These are phyloP conservation scores for Entonaema liquescens DNA, from an alignment of 495 filamentous ascomycete genomes.

Conservation along the genomic window DNA sequence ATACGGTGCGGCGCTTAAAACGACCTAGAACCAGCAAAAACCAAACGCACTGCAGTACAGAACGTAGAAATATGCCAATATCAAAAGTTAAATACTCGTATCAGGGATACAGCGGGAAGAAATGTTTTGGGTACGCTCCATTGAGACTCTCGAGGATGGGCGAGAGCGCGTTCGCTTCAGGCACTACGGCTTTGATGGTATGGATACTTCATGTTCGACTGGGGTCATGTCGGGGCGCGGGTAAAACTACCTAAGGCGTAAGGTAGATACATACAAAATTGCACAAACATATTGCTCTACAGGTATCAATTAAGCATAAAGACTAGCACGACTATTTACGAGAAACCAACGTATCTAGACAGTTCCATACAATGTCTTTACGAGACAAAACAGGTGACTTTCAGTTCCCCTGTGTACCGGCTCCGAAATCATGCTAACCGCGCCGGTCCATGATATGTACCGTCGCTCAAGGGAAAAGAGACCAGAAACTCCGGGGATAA, in stretches of 20 bases:
- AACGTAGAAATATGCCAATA: neutral
- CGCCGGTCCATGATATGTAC: conserved; percentile 7
- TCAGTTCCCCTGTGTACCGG: neutral
- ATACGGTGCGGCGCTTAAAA: neutral
- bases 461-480: conserved; percentile 3
- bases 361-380: conserved; percentile 9
- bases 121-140: neutral
- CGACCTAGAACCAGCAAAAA: neutral
- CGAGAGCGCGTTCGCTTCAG: neutral
- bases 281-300: neutral
- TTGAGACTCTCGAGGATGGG: neutral
- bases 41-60: neutral
- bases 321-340: conserved; percentile 5
- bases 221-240: neutral
- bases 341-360: conserved; percentile 1
- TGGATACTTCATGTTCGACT: neutral
- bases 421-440: conserved; percentile 6
- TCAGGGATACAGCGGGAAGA: neutral
- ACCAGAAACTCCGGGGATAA: conserved; percentile 16
- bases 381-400: neutral
- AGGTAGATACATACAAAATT: neutral
- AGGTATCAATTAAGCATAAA: conserved; percentile 9
- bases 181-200: neutral
- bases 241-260: neutral
- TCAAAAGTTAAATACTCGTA: neutral